Percentiles rank a stretch among this genome's conserved stretches.
phyloP scores from a whole-genome alignment of 192 early-diverging fungal genomes.

The Obelidium mucronatum region DNA sequence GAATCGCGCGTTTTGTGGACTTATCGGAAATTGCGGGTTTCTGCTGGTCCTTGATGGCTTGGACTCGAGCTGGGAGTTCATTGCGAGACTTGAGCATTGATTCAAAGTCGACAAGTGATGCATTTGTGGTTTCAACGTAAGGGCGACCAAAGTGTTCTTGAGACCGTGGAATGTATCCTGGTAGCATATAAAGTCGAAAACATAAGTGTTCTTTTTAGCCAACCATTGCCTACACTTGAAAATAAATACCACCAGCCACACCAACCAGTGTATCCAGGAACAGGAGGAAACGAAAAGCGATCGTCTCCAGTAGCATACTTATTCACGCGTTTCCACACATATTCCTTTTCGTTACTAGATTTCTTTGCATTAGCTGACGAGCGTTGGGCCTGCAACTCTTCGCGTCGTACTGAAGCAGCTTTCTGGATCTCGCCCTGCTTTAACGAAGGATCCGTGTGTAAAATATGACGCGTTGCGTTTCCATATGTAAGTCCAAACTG shows the following conservation, averaged over 20 bases:
- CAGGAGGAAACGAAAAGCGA: conserved; percentile 63
- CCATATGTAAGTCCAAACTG: conserved; percentile 63
- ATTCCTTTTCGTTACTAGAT: conserved; percentile 34
- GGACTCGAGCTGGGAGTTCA: conserved; percentile 52
- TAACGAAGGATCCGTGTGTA: conserved; percentile 58
- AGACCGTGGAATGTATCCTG: conserved; percentile 63
- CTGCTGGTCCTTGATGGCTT: conserved; percentile 47
- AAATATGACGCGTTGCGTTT: conserved; percentile 61
- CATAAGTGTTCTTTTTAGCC: background rate
- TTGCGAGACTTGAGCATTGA: conserved; percentile 56
- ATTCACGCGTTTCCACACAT: conserved; percentile 50
- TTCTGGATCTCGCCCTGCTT: conserved; percentile 58
- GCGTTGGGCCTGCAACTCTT: conserved; percentile 30
- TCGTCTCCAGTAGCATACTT: conserved; percentile 63
- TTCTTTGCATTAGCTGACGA: background rate
- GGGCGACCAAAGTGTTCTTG: conserved; percentile 64
- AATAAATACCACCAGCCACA: background rate
- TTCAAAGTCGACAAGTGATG: conserved; percentile 56
- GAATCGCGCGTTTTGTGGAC: conserved; percentile 27
- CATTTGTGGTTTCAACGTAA: conserved; percentile 62
- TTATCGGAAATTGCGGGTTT: conserved; percentile 32
- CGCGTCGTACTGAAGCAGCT: conserved; percentile 35
- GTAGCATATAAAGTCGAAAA: background rate
- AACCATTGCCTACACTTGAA: too few relatives aligned
- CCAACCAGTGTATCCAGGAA: conserved; percentile 65